Base-by-base conservation (phyloP, 2,329 filamentous ascomycete species). In the Pestalotiopsis sp. region DNA sequence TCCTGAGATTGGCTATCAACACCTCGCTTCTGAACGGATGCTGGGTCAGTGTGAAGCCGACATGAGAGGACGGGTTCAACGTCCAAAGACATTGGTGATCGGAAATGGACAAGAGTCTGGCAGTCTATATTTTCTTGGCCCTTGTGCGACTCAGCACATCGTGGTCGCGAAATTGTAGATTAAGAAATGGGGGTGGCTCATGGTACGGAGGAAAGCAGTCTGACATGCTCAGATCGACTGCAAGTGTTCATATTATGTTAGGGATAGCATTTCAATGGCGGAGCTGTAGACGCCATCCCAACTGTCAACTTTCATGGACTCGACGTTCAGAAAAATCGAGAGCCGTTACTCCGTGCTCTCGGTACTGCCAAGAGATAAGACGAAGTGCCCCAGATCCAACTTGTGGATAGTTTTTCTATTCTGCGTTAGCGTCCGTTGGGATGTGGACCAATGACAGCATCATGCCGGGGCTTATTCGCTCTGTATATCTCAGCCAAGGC, bases 11-110 rank as follows among this genome's bases (percentile, higher is more conserved):
- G 6, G 76, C 76, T 1, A 63, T 77, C 56, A 79, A 75, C 39
- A 66, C 72, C 4, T 75, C 75, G 3, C 70, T 78, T 74, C 39
- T 77, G n/a, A 56, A 78, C 27, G 77, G 77, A 14, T 76, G 73
- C 62, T 75, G 74, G 71, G 75, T 78, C 14, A 77, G 75, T 49
- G 69, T 77, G 66, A 75, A 68, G 1, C 73, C 75, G 31, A 60
- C 61, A 9, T 69, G 38, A 66, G 23, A 20, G 57, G 9, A 23
- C 9, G 23, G 5, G 57, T n/a, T 5, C 7, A 7, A 5, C 17
- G 1, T 7, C 1, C 20, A 7, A 52, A 52, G 13, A 3, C 2
- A 7, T 31, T 31, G 27, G 6, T 31, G 27, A 31, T 31, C 27
- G 27, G 6, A 2, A 2, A 31, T 31, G 27, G 27, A 31, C 27